Conservation (phyloP, 768 basidiomycete genomes). For the Boletus sp. region DNA sequence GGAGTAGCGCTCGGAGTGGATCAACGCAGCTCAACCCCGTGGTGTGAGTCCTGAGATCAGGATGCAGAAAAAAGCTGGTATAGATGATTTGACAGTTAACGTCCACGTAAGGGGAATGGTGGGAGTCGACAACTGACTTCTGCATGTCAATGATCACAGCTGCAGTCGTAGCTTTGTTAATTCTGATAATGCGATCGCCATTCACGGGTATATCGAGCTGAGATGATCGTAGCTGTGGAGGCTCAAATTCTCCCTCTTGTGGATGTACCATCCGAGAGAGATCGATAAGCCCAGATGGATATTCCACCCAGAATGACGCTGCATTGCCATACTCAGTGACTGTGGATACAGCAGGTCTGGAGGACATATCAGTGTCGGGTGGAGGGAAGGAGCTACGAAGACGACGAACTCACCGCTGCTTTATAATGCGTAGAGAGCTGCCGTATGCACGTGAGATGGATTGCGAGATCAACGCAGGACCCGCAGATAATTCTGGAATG, state of each 20-base stretch:
- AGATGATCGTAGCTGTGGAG: slow-evolving; percentile 31
- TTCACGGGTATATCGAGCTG: slow-evolving; percentile 57
- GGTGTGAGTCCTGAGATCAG: slow-evolving; percentile 51
- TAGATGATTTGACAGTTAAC: not conserved
- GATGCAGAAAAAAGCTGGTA: slow-evolving; percentile 60
- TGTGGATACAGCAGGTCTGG: slow-evolving; percentile 42
- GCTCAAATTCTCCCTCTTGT: slow-evolving; percentile 18
- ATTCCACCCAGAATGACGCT: slow-evolving; percentile 64
- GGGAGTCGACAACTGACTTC: slow-evolving; percentile 45
- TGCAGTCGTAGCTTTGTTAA: slow-evolving; percentile 49
- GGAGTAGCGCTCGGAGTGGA: slow-evolving; percentile 48
- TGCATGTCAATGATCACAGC: slow-evolving; percentile 73
- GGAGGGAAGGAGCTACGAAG: not conserved
- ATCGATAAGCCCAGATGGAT: slow-evolving; percentile 61
- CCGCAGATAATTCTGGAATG: slow-evolving; percentile 8
- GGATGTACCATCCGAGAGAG: slow-evolving; percentile 49
- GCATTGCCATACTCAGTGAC: slow-evolving; percentile 54
- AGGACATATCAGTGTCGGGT: slow-evolving; percentile 35
- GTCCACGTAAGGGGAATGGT: not conserved
- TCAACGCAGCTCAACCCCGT: slow-evolving; percentile 57
- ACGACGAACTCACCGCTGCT: slow-evolving; percentile 2
- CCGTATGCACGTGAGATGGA: not conserved
- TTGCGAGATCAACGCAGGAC: not conserved
- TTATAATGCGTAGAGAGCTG: slow-evolving; percentile 1
- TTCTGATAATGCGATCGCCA: slow-evolving; percentile 47